These are phyloP conservation scores for Peltaster fructicola DNA, from an alignment of 2,329 filamentous ascomycete genomes.

Conservation along the genomic window DNA sequence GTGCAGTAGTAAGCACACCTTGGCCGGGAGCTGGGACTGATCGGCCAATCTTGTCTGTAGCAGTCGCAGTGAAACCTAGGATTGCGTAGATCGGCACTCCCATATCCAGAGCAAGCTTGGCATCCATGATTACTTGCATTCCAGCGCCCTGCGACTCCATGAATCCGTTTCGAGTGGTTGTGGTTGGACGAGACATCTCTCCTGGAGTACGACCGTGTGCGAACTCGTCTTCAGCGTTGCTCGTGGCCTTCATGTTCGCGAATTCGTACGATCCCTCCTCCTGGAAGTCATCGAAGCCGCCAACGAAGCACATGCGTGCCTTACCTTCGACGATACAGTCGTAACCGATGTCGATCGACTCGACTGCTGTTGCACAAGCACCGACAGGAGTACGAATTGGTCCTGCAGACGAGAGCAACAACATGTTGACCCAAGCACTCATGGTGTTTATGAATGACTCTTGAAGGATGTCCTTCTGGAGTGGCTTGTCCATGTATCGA, in stretches of 20 bases:
- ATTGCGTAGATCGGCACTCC: conserved; percentile 95
- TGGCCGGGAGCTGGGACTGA: conserved; percentile 93
- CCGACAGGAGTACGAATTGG: conserved; percentile 97
- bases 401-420: conserved; percentile 88
- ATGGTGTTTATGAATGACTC: conserved; percentile 99
- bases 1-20: conserved; percentile 88
- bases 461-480: conserved; percentile 97
- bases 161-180: conserved; percentile 91
- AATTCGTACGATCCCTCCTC: conserved; percentile 99
- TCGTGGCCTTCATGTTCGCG: conserved; percentile 99
- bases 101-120: conserved; percentile 91
- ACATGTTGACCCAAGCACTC: conserved; percentile 99
- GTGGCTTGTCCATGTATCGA: conserved; percentile 85
- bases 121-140: conserved; percentile 97
- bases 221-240: conserved; percentile 93
- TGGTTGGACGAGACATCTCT: conserved; percentile 96
- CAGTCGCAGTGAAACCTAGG: conserved; percentile 80
- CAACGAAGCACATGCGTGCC: conserved; percentile 90
- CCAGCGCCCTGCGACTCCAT: conserved; percentile 99
- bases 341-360: conserved; percentile 93
- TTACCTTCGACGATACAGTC: conserved; percentile 98
- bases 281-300: conserved; percentile 97
- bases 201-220: conserved; percentile 83
- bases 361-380: conserved; percentile 91
- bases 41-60: conserved; percentile 96